Percentiles rank a stretch among this genome's conserved stretches.
phyloP scores from a whole-genome alignment of 2,329 filamentous ascomycete species.

The Ascocoryne sarcoides region DNA sequence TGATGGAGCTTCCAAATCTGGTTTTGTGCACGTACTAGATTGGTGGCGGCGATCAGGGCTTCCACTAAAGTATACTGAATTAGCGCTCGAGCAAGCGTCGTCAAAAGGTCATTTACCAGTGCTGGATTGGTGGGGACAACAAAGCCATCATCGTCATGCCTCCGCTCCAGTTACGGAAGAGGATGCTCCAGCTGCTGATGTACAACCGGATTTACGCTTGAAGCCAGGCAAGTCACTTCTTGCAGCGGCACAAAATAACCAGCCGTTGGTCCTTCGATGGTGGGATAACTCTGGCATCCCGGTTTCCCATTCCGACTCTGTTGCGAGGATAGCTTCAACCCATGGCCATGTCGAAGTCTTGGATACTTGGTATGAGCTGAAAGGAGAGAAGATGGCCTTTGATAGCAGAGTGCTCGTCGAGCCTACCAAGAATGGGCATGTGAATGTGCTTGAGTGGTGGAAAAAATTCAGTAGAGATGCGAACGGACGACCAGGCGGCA shows the following conservation, averaged over 20 bases:
- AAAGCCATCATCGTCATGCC: conserved; percentile 38
- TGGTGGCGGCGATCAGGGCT: conserved; percentile 85
- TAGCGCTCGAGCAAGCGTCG: conserved; percentile 79
- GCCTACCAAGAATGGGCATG: conserved; percentile 79
- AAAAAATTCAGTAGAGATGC: conserved; percentile 49
- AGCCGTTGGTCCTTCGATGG: conserved; percentile 71
- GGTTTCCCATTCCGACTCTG: conserved; percentile 69
- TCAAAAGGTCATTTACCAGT: conserved; percentile 77
- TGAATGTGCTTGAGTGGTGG: conserved; percentile 89
- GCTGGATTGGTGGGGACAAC: conserved; percentile 86
- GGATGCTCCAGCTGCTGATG: conserved; percentile 12
- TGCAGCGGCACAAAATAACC: conserved; percentile 75
- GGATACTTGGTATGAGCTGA: conserved; percentile 69
- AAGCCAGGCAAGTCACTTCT: conserved; percentile 80
- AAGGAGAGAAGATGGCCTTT: conserved; percentile 68
- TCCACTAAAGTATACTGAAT: conserved; percentile 75
- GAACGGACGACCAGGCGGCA: conserved; percentile 46
- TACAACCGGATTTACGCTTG: conserved; percentile 40
- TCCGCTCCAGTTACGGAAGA: conserved; percentile 9
- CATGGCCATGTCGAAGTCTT: conserved; percentile 80
- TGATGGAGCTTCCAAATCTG: conserved; percentile 77
- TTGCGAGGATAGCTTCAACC: conserved; percentile 75
- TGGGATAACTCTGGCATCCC: conserved; percentile 79
- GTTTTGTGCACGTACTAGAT: conserved; percentile 76
- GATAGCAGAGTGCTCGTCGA: conserved; percentile 78